Conservation (phyloP, 2,329 filamentous ascomycete genomes). For the Tympanopsis confertula region DNA sequence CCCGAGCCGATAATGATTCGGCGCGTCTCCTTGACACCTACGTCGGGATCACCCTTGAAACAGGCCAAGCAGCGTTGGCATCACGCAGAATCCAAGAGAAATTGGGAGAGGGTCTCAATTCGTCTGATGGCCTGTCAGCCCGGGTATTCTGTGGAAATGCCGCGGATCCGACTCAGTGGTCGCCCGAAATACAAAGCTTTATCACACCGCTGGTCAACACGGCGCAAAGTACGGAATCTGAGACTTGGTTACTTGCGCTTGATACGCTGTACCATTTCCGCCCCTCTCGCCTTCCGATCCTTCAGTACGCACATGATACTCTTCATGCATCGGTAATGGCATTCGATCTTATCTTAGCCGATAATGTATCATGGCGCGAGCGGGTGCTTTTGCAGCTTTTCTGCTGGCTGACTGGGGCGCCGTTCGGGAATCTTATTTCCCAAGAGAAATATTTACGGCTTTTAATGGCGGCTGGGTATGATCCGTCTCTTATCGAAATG, state of each 20-base stretch:
- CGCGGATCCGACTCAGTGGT: background rate
- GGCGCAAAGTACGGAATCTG: too few relatives aligned
- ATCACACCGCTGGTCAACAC: too few relatives aligned
- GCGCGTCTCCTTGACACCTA: background rate
- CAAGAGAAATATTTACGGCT: conserved; percentile 28
- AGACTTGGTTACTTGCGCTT: conserved; percentile 40
- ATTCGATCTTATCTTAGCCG: conserved; percentile 36
- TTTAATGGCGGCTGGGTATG: conserved; percentile 34
- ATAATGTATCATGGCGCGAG: conserved; percentile 13
- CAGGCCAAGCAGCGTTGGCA: background rate
- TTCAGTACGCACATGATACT: conserved; percentile 23
- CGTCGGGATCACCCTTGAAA: background rate
- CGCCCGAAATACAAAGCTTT: background rate
- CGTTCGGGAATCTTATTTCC: conserved; percentile 34
- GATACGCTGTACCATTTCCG: conserved; percentile 46
- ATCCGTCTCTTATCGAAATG: conserved; percentile 23
- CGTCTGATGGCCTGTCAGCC: too few relatives aligned
- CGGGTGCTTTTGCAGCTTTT: conserved; percentile 24
- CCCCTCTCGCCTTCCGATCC: conserved; percentile 34
- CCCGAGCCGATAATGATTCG: background rate
- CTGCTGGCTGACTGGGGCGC: conserved; percentile 33
- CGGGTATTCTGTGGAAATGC: background rate
- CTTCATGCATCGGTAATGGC: conserved; percentile 38
- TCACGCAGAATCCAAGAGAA: too few relatives aligned
- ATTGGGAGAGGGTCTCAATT: too few relatives aligned